Conservation (phyloP, 2,329 filamentous ascomycete genomes). For the Blumeria graminis region DNA sequence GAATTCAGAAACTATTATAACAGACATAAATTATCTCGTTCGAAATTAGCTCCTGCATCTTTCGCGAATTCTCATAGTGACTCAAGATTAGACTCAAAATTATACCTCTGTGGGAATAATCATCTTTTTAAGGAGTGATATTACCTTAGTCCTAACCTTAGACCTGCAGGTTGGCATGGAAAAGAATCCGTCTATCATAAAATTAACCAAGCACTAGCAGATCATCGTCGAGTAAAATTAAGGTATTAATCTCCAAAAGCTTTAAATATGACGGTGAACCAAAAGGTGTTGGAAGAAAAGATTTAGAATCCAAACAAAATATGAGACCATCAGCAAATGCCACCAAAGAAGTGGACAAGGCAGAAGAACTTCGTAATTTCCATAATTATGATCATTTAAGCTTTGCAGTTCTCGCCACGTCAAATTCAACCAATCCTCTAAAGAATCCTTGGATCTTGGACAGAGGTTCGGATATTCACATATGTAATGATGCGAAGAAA, state of each 20-base stretch:
- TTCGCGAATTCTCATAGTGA: not conserved
- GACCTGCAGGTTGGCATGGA: not conserved
- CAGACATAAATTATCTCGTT: not conserved
- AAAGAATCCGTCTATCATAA: not conserved
- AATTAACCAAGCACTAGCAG: too few relatives aligned
- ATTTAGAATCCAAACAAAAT: not conserved
- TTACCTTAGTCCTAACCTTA: not conserved
- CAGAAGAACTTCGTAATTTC: not conserved
- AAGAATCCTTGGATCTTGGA: not conserved
- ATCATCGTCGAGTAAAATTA: too few relatives aligned
- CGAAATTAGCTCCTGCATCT: too few relatives aligned
- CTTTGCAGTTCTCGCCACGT: not conserved
- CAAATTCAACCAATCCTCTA: not conserved
- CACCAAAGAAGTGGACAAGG: not conserved
- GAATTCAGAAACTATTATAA: not conserved
- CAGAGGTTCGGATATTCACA: slow-evolving; percentile 1
- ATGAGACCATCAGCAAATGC: not conserved
- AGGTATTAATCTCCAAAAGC: not conserved
- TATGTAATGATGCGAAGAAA: not conserved
- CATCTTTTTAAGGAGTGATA: not conserved
- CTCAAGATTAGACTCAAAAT: not conserved
- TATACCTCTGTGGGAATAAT: not conserved
- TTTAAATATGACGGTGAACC: not conserved
- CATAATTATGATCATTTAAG: not conserved
- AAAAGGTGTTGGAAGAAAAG: not conserved